Base-by-base conservation (phyloP, 2,329 filamentous ascomycete genomes). In the Dryadomyces quercus-mongolicae region DNA sequence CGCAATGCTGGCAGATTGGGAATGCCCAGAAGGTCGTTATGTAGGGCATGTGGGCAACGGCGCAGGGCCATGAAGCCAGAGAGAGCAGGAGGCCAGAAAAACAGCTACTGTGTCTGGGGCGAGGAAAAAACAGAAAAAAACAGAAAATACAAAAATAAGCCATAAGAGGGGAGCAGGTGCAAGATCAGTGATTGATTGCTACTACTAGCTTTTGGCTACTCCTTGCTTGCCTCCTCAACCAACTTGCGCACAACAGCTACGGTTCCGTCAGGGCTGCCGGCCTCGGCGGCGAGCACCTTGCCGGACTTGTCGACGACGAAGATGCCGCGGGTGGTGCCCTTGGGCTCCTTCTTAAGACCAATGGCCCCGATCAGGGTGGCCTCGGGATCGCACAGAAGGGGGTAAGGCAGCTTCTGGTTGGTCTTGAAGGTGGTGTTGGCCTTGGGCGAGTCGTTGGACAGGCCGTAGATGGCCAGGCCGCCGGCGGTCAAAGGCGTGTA, bases 391-490 rank as follows among this genome's bases (percentile, higher is more conserved):
- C 91, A 97, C 44, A 98, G 80, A 48, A 98, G 81, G 40, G 86
- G 75, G 69, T 95, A 98, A 5, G 85, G 88, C 53, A 97, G 80
- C 59, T 86, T 88, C 69, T 97, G 88, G 74, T 95, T 95, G 44
- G 82, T 84, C 71, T 89, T 86, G 78, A 97, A 98, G 48, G 82
- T 88, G 22, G 88, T 91, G 74, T 98, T 98, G 63, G 89, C 82
- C 72, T 93, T 95, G 63, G 89, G 83, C 49, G 84, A 86, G 73
- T 97, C 93, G 62, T 81, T 81, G 58, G 88, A 94, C 51, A 98
- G 82, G 54, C 93, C 93, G 68, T 88, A 97, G 71, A 98, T 89
- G 65, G 84, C 78, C 57, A 95, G 81, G 9, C 92, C 92, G 54
- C 81, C 85, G 31, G 82, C 78, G 12, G 86, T 92, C 54, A 97